Evolutionary conservation across 2,329 filamentous ascomycete genomes (phyloP).

Genomic region (Incumbomyces delicatus): DNA sequence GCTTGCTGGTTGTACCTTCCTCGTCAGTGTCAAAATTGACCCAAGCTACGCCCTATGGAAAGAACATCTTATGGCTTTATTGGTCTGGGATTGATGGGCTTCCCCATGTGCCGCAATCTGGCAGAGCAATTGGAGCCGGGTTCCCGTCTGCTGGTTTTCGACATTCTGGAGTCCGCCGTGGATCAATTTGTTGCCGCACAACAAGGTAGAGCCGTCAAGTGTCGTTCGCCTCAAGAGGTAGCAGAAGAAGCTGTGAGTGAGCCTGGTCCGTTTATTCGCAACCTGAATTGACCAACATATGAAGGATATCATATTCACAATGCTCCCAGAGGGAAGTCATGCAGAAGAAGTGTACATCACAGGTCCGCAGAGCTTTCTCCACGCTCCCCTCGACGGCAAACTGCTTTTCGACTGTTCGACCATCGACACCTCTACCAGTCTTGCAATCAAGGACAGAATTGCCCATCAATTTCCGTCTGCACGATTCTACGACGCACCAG

Average conservation of each 20-base stretch:
- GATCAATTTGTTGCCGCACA: conserved; percentile 29
- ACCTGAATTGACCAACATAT: neutral
- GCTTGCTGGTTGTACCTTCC: too few relatives aligned
- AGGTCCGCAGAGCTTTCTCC: conserved; percentile 1
- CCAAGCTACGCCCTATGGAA: too few relatives aligned
- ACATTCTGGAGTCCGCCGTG: conserved; percentile 29
- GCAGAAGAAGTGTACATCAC: conserved; percentile 3
- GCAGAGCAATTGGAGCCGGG: conserved; percentile 25
- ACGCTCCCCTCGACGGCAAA: neutral
- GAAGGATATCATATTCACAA: conserved; percentile 1
- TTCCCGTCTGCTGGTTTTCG: conserved; percentile 26
- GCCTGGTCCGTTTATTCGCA: neutral
- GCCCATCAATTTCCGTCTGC: neutral
- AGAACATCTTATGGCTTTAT: neutral
- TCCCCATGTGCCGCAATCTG: conserved; percentile 31
- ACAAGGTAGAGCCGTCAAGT: conserved; percentile 17
- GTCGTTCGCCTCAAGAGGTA: neutral
- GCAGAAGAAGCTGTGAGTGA: neutral
- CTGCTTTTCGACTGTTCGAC: conserved; percentile 10
- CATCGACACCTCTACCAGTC: conserved; percentile 3
- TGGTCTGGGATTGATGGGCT: conserved; percentile 32
- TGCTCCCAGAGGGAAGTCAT: conserved; percentile 1
- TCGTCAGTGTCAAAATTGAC: too few relatives aligned
- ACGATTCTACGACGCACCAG: conserved; percentile 8
- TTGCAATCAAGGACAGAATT: conserved; percentile 4